Evolutionary conservation across 176 grass and related monocot genomes (phyloP).

Genomic region (Alloteropsis semialata): DNA sequence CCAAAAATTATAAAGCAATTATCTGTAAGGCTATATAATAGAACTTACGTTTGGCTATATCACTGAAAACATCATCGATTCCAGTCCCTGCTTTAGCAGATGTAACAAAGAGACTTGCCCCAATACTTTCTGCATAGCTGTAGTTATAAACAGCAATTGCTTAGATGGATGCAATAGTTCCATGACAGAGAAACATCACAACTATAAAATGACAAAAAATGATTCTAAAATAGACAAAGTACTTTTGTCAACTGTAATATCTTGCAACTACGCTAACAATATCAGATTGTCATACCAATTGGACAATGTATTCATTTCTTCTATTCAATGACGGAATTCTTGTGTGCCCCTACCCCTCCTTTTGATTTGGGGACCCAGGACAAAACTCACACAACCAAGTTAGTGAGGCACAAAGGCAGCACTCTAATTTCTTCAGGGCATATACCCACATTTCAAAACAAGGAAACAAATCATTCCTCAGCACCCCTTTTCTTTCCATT

Average conservation of each 20-base stretch:
- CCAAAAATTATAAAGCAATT: background rate
- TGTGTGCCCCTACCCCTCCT: background rate
- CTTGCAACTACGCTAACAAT: background rate
- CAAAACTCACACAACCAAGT: background rate
- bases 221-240: background rate
- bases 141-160: background rate
- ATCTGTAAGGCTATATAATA: background rate
- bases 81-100: constrained; percentile 73
- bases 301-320: background rate
- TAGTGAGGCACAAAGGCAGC: background rate
- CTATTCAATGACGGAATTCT: background rate
- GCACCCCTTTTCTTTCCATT: background rate
- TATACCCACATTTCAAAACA: background rate
- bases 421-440: background rate
- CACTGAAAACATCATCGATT: constrained; percentile 60
- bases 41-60: constrained; percentile 67
- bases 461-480: background rate
- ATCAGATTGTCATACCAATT: background rate
- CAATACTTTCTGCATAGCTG: constrained; percentile 70
- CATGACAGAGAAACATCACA: background rate
- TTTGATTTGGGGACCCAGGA: background rate
- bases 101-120: constrained; percentile 61
- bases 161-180: background rate
- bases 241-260: background rate
- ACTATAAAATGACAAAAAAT: background rate